These are phyloP conservation scores for Sporothrix brasiliensis DNA, from an alignment of 2,329 filamentous ascomycete genomes.

Conservation along the genomic window DNA sequence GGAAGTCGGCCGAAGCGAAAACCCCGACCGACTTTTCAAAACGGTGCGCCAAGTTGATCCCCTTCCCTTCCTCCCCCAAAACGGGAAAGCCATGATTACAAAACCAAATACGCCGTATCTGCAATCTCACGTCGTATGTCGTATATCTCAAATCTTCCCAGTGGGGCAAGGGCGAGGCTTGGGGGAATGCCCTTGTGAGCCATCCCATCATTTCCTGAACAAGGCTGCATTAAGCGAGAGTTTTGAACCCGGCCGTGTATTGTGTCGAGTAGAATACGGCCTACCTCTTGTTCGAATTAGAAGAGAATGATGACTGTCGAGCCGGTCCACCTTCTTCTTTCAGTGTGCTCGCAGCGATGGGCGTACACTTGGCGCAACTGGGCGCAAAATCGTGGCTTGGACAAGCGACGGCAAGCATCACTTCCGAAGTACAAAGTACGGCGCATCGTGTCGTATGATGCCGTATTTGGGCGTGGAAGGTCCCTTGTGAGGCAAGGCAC, in stretches of 20 bases:
- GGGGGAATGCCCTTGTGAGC: too few species aligned
- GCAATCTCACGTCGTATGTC: slow-evolving; percentile 17
- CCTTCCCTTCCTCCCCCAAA: not conserved
- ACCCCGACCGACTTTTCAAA: slow-evolving; percentile 15
- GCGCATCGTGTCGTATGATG: too few species aligned
- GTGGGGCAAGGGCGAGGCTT: not conserved
- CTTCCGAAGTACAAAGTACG: too few species aligned
- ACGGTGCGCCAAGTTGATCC: not conserved
- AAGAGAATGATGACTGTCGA: slow-evolving; percentile 10
- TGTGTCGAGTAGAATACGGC: not conserved
- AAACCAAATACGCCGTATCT: not conserved
- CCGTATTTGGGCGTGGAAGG: not conserved
- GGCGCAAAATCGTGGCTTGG: slow-evolving; percentile 7
- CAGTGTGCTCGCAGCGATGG: not conserved
- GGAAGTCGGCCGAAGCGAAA: slow-evolving; percentile 18
- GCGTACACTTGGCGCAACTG: not conserved
- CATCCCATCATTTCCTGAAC: slow-evolving; percentile 13
- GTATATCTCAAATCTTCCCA: not conserved
- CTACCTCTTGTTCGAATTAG: not conserved
- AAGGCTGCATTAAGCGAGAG: slow-evolving; percentile 23
- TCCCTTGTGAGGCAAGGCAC: not conserved
- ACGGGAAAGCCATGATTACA: slow-evolving; percentile 5
- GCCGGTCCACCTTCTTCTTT: slow-evolving; percentile 4
- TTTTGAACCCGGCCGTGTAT: too few species aligned
- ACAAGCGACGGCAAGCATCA: not conserved